Percentiles rank a stretch among this genome's conserved stretches.
These are phyloP conservation scores for Apophysomyces variabilis DNA, from an alignment of 371 early-diverging fungal genomes.

Conservation along the genomic window DNA sequence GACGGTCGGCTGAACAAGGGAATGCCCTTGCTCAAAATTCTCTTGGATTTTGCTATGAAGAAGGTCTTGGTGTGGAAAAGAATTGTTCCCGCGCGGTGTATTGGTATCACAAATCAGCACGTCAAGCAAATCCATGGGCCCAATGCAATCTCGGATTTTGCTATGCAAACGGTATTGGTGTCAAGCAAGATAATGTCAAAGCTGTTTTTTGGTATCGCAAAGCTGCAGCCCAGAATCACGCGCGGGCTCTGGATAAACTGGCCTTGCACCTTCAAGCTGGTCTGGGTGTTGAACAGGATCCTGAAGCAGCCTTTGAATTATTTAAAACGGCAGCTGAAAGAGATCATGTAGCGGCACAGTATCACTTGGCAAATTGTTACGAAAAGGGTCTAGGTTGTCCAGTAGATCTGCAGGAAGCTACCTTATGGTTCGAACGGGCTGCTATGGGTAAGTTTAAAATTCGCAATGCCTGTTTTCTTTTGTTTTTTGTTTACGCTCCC, in stretches of 20 bases:
- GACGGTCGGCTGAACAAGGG: conserved; percentile 68
- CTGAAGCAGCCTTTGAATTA: conserved; percentile 57
- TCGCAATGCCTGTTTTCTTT: not conserved
- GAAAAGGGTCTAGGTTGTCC: conserved; percentile 73
- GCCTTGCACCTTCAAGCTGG: conserved; percentile 81
- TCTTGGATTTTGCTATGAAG: conserved; percentile 82
- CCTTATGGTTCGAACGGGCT: conserved; percentile 72
- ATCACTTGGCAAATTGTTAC: conserved; percentile 67
- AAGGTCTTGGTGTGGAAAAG: conserved; percentile 70
- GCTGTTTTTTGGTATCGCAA: conserved; percentile 75
- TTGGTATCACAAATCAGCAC: conserved; percentile 79
- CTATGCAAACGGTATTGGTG: conserved; percentile 83
- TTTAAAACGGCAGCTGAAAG: conserved; percentile 68
- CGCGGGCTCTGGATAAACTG: conserved; percentile 81
- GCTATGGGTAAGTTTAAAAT: conserved; percentile 44
- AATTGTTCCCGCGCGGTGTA: conserved; percentile 68
- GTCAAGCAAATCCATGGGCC: conserved; percentile 79
- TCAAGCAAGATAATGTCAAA: conserved; percentile 52
- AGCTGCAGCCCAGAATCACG: conserved; percentile 68
- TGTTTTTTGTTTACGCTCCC: not conserved
- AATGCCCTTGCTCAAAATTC: conserved; percentile 83
- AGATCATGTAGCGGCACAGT: conserved; percentile 61
- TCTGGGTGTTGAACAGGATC: conserved; percentile 63
- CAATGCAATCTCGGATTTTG: conserved; percentile 83
- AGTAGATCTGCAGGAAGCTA: conserved; percentile 61